Conservation (phyloP, 2,329 filamentous ascomycete species). For the Nannizziopsis barbatae region DNA sequence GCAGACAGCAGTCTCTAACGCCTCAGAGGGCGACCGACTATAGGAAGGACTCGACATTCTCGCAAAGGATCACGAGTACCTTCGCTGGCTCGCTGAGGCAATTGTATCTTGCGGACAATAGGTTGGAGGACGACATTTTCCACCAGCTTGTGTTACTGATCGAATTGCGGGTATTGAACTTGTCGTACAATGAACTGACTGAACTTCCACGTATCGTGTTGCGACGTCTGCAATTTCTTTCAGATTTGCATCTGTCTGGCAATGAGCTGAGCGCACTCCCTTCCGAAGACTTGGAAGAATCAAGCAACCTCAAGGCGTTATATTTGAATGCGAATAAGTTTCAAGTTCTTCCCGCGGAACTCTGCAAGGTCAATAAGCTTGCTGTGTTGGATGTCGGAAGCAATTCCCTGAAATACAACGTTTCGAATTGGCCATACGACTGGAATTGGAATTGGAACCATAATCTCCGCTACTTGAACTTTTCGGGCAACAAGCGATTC, state of each 20-base stretch:
- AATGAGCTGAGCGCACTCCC: conserved; percentile 88
- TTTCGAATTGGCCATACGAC: conserved; percentile 96
- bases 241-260: conserved; percentile 86
- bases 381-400: conserved; percentile 88
- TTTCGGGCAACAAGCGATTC: conserved; percentile 90
- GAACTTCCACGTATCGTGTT: conserved; percentile 85
- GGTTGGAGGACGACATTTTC: conserved; percentile 88
- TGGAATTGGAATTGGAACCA: conserved; percentile 99
- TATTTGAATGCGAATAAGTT: conserved; percentile 98
- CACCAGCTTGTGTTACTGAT: conserved; percentile 73
- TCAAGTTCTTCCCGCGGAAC: conserved; percentile 86
- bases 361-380: conserved; percentile 86
- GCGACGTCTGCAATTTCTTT: conserved; percentile 76
- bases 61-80: conserved; percentile 66
- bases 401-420: conserved; percentile 95
- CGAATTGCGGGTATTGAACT: conserved; percentile 77
- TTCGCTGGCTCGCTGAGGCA: conserved; percentile 79
- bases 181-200: conserved; percentile 89
- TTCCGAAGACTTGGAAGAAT: conserved; percentile 86
- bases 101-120: conserved; percentile 83
- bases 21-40: conserved; percentile 53
- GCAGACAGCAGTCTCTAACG: conserved; percentile 71
- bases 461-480: conserved; percentile 84
- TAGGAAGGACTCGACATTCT: conserved; percentile 81
- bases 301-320: conserved; percentile 72